Evolutionary conservation across 441 rosid species (phyloP).

Genomic region (Gossypium davidsonii): DNA sequence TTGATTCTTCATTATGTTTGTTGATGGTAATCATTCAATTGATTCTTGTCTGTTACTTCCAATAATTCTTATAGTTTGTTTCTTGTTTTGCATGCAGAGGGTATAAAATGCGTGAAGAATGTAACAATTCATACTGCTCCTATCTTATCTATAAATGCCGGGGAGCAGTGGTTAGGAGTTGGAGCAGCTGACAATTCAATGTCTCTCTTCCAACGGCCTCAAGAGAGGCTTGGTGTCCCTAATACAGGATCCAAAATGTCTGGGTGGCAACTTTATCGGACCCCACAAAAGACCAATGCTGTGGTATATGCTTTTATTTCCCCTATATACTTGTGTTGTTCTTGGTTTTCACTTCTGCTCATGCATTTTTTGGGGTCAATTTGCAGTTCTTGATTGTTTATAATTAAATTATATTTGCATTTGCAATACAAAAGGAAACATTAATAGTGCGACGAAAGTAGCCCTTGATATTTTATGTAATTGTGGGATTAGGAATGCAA

Average conservation of each 20-base stretch:
- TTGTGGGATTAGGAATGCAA: background rate
- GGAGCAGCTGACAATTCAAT: conserved; percentile 98
- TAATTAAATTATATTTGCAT: background rate
- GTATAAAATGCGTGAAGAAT: conserved; percentile 81
- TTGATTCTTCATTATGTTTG: conserved; percentile 5
- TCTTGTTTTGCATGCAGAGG: conserved; percentile 40
- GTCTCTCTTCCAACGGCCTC: conserved; percentile 96
- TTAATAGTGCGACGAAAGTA: background rate
- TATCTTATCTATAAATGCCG: conserved; percentile 80
- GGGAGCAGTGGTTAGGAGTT: conserved; percentile 87
- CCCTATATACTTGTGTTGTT: background rate
- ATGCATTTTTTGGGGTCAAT: background rate
- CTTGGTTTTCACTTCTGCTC: background rate
- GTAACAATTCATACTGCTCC: conserved; percentile 73
- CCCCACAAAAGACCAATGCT: conserved; percentile 81
- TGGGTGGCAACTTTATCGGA: conserved; percentile 96
- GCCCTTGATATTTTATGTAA: background rate
- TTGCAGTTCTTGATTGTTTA: background rate
- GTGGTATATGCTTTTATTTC: conserved; percentile 51
- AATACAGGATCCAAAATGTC: conserved; percentile 66
- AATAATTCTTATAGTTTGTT: background rate
- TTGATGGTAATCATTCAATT: background rate
- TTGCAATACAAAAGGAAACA: background rate
- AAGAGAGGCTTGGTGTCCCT: conserved; percentile 59
- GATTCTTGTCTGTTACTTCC: background rate